Base-by-base conservation (phyloP, 2,329 filamentous ascomycete genomes). In the Elsinoe ampelina region DNA sequence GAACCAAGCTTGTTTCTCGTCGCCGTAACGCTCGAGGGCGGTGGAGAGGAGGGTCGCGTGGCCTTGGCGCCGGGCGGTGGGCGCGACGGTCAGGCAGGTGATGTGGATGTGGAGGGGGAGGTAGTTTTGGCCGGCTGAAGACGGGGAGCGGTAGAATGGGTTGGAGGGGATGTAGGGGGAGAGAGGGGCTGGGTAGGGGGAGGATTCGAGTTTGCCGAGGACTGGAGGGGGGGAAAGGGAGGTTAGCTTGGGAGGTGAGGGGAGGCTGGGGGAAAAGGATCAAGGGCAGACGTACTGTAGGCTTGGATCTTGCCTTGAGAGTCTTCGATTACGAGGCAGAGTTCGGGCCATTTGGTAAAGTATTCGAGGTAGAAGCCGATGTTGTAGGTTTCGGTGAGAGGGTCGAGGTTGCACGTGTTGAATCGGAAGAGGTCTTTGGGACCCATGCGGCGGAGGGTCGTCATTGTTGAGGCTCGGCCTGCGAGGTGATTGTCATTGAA, bases 41-140 rank as follows among this genome's bases (percentile, higher is more conserved):
- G 87, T 80, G 0, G 87, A 90, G 36, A 98, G 78, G 45, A 86
- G 85, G 59, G 86, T 89, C 52, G 92, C 93, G 64, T 96, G 87
- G 13, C 93, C 92, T 13, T 93, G 80, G 42, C 93, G 82, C 26
- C 93, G 85, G 51, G 89, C 89, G 57, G 86, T 83, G 0, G 93
- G 93, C 0, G 92, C 86, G 17, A 98, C 89, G 0, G 93, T 97
- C 54, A 98, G 78, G 35, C 92, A 93, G 3, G 93, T 98, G 68
- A 98, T 95, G 73, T 98, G 93, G 17, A 90, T 92, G 74, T 98
- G 93, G 89, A 90, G 97, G n/a, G 92, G 92, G n/a, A 95, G 85
- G 74, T 95, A 95, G 74, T 96, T 75, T 3, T 73, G 70, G 60
- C 72, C 70, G 11, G 73, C 68, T 62, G 71, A 73, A 11, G 67